Percentiles rank a stretch among this genome's conserved stretches.
phyloP scores from a whole-genome alignment of 352 stramenopile species.

The Phytopythium sindhum region DNA sequence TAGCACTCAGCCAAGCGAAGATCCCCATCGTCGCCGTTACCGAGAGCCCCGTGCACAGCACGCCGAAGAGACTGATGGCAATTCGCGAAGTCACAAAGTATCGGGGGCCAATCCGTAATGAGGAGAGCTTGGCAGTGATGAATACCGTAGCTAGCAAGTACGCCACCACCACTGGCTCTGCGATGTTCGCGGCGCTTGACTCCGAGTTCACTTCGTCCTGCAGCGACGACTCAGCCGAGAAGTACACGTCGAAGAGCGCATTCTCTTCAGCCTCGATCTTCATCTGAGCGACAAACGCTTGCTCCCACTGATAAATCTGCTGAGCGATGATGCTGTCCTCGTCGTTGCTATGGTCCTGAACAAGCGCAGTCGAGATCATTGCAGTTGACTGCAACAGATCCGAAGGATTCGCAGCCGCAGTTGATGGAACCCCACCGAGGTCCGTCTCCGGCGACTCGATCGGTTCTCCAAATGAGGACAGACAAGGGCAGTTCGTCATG shows the following conservation, averaged over 20 bases:
- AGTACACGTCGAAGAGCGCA: constrained; percentile 58
- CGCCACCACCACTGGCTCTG: constrained; percentile 35
- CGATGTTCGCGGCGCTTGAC: constrained; percentile 43
- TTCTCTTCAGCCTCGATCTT: constrained; percentile 45
- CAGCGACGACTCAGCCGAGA: constrained; percentile 53
- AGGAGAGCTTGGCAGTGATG: constrained; percentile 64
- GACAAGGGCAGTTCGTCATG: constrained; percentile 66
- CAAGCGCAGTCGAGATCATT: constrained; percentile 37
- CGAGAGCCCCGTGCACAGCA: constrained; percentile 58
- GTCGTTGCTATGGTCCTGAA: constrained; percentile 37
- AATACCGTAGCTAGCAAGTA: constrained; percentile 74
- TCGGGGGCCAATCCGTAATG: constrained; percentile 35
- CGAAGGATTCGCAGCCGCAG: constrained; percentile 18
- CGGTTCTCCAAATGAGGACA: constrained; percentile 51
- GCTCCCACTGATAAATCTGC: constrained; percentile 63
- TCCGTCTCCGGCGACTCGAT: constrained; percentile 61
- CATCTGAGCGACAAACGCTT: constrained; percentile 56
- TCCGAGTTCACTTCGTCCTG: constrained; percentile 57
- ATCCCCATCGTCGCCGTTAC: constrained; percentile 64
- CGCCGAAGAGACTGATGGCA: constrained; percentile 54
- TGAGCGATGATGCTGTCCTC: constrained; percentile 33
- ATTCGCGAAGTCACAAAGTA: constrained; percentile 73
- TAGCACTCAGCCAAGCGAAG: constrained; percentile 57
- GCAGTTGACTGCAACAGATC: constrained; percentile 39
- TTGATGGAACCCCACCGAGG: constrained; percentile 36